Percentiles rank a stretch among this genome's conserved stretches.
phyloP scores from a whole-genome alignment of 352 stramenopile genomes.

The Phytopythium aichiense region DNA sequence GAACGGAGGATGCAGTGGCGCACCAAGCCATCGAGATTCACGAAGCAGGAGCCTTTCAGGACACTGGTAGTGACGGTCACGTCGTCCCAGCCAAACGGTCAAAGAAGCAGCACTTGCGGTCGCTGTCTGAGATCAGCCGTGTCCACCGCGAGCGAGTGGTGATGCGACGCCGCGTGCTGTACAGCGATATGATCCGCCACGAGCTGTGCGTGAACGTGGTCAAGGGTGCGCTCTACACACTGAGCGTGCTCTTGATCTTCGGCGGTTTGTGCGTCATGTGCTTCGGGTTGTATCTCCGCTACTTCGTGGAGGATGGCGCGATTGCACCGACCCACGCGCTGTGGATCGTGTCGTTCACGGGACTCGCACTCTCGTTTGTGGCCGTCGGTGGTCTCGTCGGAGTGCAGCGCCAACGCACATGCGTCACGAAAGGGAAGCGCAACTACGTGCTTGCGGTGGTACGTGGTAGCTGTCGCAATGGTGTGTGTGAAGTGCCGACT shows the following conservation, averaged over 20 bases:
- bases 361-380: conserved; percentile 34
- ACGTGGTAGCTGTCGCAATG: conserved; percentile 1
- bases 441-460: conserved; percentile 62
- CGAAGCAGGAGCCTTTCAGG: background rate
- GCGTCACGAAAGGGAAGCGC: conserved; percentile 42
- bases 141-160: conserved; percentile 28
- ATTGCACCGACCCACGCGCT: conserved; percentile 47
- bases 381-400: conserved; percentile 43
- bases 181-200: conserved; percentile 30
- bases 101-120: conserved; percentile 7
- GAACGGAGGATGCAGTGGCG: background rate
- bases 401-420: conserved; percentile 42
- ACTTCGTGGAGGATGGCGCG: conserved; percentile 52
- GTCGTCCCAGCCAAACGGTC: background rate
- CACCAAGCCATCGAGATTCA: background rate
- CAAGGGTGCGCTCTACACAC: conserved; percentile 50
- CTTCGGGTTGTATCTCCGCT: conserved; percentile 57
- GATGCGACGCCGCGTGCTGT: conserved; percentile 26
- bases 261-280: conserved; percentile 41
- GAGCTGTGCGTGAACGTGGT: conserved; percentile 23
- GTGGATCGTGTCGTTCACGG: conserved; percentile 46
- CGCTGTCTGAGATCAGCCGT: conserved; percentile 17
- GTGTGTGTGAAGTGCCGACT: background rate
- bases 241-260: conserved; percentile 46
- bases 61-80: background rate